Percentiles rank a stretch among this genome's conserved stretches.
phyloP scores from a whole-genome alignment of 495 filamentous ascomycete genomes.

The Tuber aestivum region DNA sequence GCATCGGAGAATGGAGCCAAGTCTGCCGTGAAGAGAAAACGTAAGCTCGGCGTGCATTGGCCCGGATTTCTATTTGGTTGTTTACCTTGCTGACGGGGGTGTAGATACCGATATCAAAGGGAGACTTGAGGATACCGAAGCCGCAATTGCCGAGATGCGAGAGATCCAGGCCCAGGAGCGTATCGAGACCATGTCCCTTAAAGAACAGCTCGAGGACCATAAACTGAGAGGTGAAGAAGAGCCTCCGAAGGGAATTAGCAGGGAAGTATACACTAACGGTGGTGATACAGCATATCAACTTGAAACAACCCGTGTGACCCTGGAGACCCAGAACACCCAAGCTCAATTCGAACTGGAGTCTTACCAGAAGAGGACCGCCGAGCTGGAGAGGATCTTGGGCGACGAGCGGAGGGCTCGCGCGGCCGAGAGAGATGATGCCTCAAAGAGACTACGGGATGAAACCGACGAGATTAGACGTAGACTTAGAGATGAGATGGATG shows the following conservation, averaged over 20 bases:
- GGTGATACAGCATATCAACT: constrained; percentile 28
- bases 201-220: constrained; percentile 38
- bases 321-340: constrained; percentile 38
- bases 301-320: constrained; percentile 37
- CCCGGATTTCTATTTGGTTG: background rate
- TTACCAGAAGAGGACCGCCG: constrained; percentile 26
- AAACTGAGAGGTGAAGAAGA: constrained; percentile 28
- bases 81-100: constrained; percentile 33
- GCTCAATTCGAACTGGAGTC: constrained; percentile 37
- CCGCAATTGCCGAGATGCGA: constrained; percentile 35
- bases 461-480: constrained; percentile 39
- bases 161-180: constrained; percentile 35
- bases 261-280: constrained; percentile 21
- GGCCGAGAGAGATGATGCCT: constrained; percentile 36
- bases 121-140: constrained; percentile 37
- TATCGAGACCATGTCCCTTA: constrained; percentile 31
- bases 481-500: constrained; percentile 35
- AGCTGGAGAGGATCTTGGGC: constrained; percentile 37
- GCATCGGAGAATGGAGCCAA: background rate
- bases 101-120: constrained; percentile 36
- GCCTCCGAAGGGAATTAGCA: constrained; percentile 7
- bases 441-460: constrained; percentile 37
- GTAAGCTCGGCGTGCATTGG: background rate
- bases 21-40: background rate
- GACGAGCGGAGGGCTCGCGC: constrained; percentile 37